Base-by-base conservation (phyloP, 1,139 yeast genomes). In the Zygosaccharomyces sapae region DNA sequence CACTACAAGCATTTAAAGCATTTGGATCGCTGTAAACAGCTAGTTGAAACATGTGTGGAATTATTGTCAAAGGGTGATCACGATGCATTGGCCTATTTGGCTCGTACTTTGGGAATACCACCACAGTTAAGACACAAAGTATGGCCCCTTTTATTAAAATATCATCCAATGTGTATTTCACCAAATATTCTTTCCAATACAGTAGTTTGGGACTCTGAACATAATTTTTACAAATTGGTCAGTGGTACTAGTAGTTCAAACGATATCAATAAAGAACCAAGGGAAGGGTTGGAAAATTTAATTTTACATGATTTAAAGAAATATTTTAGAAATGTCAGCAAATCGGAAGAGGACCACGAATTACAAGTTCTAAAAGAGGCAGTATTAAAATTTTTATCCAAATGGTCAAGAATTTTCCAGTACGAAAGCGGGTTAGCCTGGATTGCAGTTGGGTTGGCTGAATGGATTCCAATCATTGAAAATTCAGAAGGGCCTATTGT, bases 381-480 rank as follows among this genome's bases (percentile, higher is more conserved):
- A 1, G 76, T 89, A 13, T 64, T 74, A 43, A 76, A 75, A 50
- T 90, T 89, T 61, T 69, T 85, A 43, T 68, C 69, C 19, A 86
- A 86, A 69, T 89, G 96, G 95, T 89, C 95, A 7, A 73, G 76
- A 37, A 74, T 83, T 51, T 77, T 86, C 49, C 83, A 83, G 52
- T 90, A 89, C 63, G 95, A 87, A 65, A 76, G 83, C 43, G 89
- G 94, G 0, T 73, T 88, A 60, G 75, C 92, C 1, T 89, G 96
- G 95, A 79, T 86, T 19, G 97, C 96, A 0, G 70, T 87, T 39
- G 89, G 89, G 6, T 70, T 90, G 45, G 94, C 96, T 1, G 96
- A 88, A 65, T 88, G 96, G 95, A 76, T 84, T 33, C 94, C 95
- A 8, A 43, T 49, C 5, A 16, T 16, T 24, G 40, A 38, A 25